Evolutionary conservation across 176 grass and related monocot genomes (phyloP).

Genomic region (Oryza glumipatula): DNA sequence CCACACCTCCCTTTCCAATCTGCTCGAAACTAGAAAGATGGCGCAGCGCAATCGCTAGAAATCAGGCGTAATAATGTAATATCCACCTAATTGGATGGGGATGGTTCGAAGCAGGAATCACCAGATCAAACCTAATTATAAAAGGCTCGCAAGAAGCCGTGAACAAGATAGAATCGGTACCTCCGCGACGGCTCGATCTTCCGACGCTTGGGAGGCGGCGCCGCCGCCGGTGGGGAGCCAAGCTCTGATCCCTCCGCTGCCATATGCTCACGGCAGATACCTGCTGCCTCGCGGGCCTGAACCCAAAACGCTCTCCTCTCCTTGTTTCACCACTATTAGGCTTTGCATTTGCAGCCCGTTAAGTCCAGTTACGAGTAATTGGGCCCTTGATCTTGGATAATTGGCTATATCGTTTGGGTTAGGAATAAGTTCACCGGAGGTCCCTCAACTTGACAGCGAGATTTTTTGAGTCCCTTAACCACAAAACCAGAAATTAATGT

Average conservation of each 20-base stretch:
- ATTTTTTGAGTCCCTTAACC: too few species aligned
- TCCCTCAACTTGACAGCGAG: too few species aligned
- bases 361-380: background rate
- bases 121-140: background rate
- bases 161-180: background rate
- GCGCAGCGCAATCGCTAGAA: background rate
- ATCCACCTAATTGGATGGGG: conserved; percentile 14
- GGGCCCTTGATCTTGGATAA: background rate
- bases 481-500: too few species aligned
- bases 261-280: background rate
- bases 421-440: too few species aligned
- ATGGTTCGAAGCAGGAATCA: conserved; percentile 7
- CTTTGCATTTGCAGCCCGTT: background rate
- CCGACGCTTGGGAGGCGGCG: conserved; percentile 42
- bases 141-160: background rate
- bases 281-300: background rate
- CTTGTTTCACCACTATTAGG: background rate
- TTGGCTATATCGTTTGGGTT: too few species aligned
- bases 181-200: conserved; percentile 53
- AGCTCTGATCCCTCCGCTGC: conserved; percentile 30
- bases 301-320: background rate
- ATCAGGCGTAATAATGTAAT: conserved; percentile 17
- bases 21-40: conserved; percentile 11
- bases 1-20: conserved; percentile 8
- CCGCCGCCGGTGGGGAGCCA: conserved; percentile 8